phyloP scores from a whole-genome alignment of 2,329 filamentous ascomycete species.

The Aspergillus costaricaensis region DNA sequence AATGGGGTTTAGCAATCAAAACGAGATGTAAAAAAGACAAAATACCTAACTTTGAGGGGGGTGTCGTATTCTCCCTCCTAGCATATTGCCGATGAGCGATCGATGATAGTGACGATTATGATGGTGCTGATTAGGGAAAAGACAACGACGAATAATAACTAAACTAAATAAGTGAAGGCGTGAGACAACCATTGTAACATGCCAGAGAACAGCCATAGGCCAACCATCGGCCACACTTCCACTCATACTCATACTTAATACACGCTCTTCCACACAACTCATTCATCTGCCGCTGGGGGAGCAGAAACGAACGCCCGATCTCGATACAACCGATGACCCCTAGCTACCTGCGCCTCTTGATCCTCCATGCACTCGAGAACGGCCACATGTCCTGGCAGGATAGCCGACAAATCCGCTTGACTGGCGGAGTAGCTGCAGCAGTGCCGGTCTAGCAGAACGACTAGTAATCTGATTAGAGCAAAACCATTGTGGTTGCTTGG shows the following conservation, averaged over 20 bases:
- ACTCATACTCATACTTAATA: no score
- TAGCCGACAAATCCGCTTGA: constrained; percentile 13
- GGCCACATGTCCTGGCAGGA: constrained; percentile 29
- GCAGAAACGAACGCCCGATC: constrained; percentile 18
- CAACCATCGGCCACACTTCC: neutral
- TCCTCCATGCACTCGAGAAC: constrained; percentile 26
- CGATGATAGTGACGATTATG: neutral
- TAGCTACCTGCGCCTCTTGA: constrained; percentile 17
- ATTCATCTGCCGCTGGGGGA: neutral
- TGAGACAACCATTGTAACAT: neutral
- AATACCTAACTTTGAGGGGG: neutral
- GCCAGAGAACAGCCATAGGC: neutral
- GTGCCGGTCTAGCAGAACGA: neutral
- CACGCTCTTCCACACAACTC: no score
- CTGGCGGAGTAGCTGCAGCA: constrained; percentile 15
- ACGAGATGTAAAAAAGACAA: neutral
- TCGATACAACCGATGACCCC: constrained; percentile 16
- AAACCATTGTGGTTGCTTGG: neutral
- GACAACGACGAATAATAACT: no score
- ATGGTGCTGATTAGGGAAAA: no score
- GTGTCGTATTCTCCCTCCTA: neutral
- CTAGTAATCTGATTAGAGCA: neutral
- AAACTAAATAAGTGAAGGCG: neutral
- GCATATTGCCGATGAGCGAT: neutral
- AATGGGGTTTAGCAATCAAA: neutral